phyloP scores from a whole-genome alignment of 441 rosid genomes.

The Gossypium lobatum region DNA sequence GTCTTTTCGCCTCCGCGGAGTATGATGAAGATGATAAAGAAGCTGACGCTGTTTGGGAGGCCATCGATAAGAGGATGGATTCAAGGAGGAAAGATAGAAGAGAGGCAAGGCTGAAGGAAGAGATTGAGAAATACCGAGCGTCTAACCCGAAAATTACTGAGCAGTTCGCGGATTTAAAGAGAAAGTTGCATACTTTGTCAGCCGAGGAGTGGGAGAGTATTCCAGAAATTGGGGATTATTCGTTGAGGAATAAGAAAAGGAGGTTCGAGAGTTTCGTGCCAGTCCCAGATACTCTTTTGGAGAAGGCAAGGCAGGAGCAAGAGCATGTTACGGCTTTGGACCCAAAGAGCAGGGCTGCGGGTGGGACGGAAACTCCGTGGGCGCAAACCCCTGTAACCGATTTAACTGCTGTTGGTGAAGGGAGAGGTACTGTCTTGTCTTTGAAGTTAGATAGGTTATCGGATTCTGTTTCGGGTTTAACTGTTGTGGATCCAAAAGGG shows the following conservation, averaged over 20 bases:
- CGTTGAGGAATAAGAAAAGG: conserved; percentile 77
- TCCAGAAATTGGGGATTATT: conserved; percentile 88
- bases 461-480: conserved; percentile 77
- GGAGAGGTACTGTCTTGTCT: conserved; percentile 88
- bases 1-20: conserved; percentile 85
- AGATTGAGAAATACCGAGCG: conserved; percentile 83
- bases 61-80: conserved; percentile 83
- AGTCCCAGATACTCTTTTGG: conserved; percentile 75
- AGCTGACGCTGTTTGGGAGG: conserved; percentile 94
- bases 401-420: conserved; percentile 89
- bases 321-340: conserved; percentile 91
- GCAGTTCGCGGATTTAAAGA: conserved; percentile 90
- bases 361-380: conserved; percentile 90
- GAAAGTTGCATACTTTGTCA: conserved; percentile 64
- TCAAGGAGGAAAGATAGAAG: conserved; percentile 79
- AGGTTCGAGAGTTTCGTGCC: conserved; percentile 93
- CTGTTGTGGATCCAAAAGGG: conserved; percentile 94
- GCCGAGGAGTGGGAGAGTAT: conserved; percentile 82
- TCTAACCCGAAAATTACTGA: conserved; percentile 89
- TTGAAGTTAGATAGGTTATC: conserved; percentile 83
- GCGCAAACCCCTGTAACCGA: conserved; percentile 79
- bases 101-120: conserved; percentile 82
- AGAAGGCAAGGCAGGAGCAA: conserved; percentile 90
- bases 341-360: conserved; percentile 74
- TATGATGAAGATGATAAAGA: conserved; percentile 92